Percentiles rank a stretch among this genome's conserved stretches.
These are phyloP conservation scores for Posidonia oceanica DNA, from an alignment of 116 monocot species.

Conservation along the genomic window DNA sequence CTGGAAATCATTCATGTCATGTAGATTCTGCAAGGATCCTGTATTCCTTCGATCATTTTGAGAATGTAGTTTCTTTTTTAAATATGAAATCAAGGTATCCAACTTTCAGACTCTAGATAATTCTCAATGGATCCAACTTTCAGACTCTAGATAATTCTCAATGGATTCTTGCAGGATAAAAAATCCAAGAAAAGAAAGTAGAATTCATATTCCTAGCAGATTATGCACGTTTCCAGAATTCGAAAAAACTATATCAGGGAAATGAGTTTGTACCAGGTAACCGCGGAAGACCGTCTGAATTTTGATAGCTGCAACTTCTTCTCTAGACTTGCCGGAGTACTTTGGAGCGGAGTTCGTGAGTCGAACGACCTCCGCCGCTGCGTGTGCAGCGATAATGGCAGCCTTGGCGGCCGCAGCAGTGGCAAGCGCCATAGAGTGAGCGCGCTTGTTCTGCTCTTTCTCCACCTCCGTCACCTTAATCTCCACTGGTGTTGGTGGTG, in stretches of 20 bases:
- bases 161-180: too few relatives aligned
- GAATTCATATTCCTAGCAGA: too few relatives aligned
- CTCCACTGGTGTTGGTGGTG: slow-evolving; percentile 16
- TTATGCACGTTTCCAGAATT: too few relatives aligned
- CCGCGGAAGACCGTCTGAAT: slow-evolving; percentile 76
- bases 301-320: slow-evolving; percentile 51
- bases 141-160: too few relatives aligned
- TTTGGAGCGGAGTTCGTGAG: slow-evolving; percentile 4
- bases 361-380: slow-evolving; percentile 16
- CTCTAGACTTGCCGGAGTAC: slow-evolving; percentile 30
- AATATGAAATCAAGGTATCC: too few relatives aligned
- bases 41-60: too few relatives aligned
- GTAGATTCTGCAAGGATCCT: too few relatives aligned
- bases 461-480: slow-evolving; percentile 19
- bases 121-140: too few relatives aligned
- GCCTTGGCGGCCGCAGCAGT: slow-evolving; percentile 23
- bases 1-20: too few relatives aligned
- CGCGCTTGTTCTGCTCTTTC: slow-evolving; percentile 24
- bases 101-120: too few relatives aligned
- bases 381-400: slow-evolving; percentile 16
- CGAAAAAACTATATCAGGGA: neutral
- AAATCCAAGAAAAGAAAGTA: too few relatives aligned
- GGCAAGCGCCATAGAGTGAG: slow-evolving; percentile 12
- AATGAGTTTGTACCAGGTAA: slow-evolving; percentile 40
- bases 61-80: too few relatives aligned